Evolutionary conservation across 2,329 filamentous ascomycete species (phyloP).

Genomic region (Drechmeria coniospora): DNA sequence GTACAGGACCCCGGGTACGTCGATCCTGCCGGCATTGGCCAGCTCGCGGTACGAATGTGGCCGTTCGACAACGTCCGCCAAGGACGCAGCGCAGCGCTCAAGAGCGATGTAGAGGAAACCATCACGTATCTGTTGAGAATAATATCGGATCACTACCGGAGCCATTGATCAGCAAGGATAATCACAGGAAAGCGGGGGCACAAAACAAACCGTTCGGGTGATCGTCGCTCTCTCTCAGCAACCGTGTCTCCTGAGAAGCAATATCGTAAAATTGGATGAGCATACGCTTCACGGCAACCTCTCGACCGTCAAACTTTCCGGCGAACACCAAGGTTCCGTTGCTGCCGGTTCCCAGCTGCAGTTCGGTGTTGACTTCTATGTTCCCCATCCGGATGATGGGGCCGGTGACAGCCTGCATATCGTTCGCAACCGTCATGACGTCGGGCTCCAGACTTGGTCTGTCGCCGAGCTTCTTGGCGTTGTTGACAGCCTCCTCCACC

Average conservation of each 20-base stretch:
- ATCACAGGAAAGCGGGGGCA: neutral
- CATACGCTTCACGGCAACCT: constrained; percentile 95
- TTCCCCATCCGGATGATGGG: constrained; percentile 46
- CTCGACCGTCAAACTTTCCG: constrained; percentile 83
- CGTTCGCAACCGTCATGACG: constrained; percentile 38
- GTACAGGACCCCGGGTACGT: constrained; percentile 66
- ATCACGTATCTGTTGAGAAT: constrained; percentile 73
- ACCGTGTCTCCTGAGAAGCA: constrained; percentile 80
- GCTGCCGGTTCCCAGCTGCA: constrained; percentile 62
- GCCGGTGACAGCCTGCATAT: constrained; percentile 44
- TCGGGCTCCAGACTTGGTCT: constrained; percentile 43
- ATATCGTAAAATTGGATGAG: constrained; percentile 91
- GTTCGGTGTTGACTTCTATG: constrained; percentile 47
- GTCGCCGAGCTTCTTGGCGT: constrained; percentile 41
- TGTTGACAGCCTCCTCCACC: constrained; percentile 46
- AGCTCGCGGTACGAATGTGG: constrained; percentile 51
- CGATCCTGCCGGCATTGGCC: constrained; percentile 55
- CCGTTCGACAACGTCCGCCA: constrained; percentile 80
- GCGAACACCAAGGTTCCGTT: constrained; percentile 95
- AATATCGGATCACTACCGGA: constrained; percentile 84
- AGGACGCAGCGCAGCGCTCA: constrained; percentile 82
- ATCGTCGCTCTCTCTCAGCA: constrained; percentile 85
- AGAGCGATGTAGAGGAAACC: constrained; percentile 93
- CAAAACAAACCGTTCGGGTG: constrained; percentile 59
- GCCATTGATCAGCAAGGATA: constrained; percentile 1